Evolutionary conservation across 768 basidiomycete species (phyloP), one percentile per base, ranked within the genome.

Genomic region (Pleurotus djamor): DNA sequence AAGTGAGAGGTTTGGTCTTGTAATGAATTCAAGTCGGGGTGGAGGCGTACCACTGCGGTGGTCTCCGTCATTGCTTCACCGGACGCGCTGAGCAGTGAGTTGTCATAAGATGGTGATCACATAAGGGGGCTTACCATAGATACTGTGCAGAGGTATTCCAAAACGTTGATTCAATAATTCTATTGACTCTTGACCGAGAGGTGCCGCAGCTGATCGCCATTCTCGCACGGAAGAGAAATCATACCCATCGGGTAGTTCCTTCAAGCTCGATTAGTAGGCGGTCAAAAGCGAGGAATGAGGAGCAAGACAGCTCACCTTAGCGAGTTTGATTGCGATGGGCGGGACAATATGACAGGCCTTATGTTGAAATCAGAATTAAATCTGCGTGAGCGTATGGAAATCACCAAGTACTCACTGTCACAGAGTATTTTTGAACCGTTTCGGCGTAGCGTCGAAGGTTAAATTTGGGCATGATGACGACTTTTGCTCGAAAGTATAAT

Each of bases 131-230:
- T 7, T 33, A 57, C 56, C 56, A 33, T 57, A 57, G 13, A 57
- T 43, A 17, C 41, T 38, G 28, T 57, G 56, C 14, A 57, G 17
- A 7, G 37, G 56, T 5, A 57, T 32, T 33, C 38, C 16, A n/a
- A 7, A 57, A 21, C 21, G 5, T 3, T 13, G 14, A 34, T 57
- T 12, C 12, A 57, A 44, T 16, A 57, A 32, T 44, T 57, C 43
- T 7, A 13, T 16, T 5, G 38, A 9, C 14, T 57, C 56, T 44
- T 45, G 32, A 16, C 56, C 56, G 21, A 57, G 37, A 17, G 56
- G 56, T 13, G 56, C 56, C 32, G 38, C 56, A 48, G n/a, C 56
- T 16, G 56, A 57, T 34, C 56, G 4, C 56, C 56, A 57, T 45
- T 57, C 56, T 32, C 35, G 14, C 13, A 57, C 8, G 4, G 43